Base-by-base conservation (phyloP, 805 yeast genomes). In the Schwanniomyces sp. region DNA sequence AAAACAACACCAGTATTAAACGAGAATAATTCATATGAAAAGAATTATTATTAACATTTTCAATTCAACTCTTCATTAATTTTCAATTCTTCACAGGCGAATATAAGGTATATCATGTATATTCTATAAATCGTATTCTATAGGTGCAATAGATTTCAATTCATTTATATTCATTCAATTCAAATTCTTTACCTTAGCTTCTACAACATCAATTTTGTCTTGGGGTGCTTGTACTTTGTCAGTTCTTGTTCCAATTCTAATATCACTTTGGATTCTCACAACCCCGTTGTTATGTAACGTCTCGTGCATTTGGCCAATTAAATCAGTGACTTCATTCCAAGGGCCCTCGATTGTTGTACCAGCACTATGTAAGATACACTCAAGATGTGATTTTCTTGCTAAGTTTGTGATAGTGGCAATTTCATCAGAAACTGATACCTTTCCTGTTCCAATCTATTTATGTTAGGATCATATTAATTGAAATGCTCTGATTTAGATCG, bases 341-440 rank as follows among this genome's bases (percentile, higher is more conserved):
- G 90, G 91, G 1, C 97, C 97, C 57, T 87, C 86, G 55, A 86
- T 83, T 1, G 96, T 89, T 6, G 96, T 90, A 3, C 97, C 97
- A 2, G 97, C 97, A 55, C 95, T 86, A 66, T 90, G 97, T 50
- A 90, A 70, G 1, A 88, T 82, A 52, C 85, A 82, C 43, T 82
- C 75, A 46, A 90, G 69, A 2, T 80, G 84, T 27, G 87, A 80
- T 21, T 74, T 74, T 48, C 85, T 74, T 24, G 90, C 83, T 45
- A 81, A 64, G 25, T 77, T 70, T 52, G 90, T 92, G 36, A 86
- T 82, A 41, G 78, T 74, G 7, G 95, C 83, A 38, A 90, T 84
- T 56, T 88, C 89, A 55, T 86, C 87, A 7, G 94, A 87, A 1
- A 90, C 91, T 1, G 96, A 88, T 1, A 94, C 82, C 0, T 79